Conservation (phyloP, 371 early-diverging fungal species). For the Mucor irregularis region DNA sequence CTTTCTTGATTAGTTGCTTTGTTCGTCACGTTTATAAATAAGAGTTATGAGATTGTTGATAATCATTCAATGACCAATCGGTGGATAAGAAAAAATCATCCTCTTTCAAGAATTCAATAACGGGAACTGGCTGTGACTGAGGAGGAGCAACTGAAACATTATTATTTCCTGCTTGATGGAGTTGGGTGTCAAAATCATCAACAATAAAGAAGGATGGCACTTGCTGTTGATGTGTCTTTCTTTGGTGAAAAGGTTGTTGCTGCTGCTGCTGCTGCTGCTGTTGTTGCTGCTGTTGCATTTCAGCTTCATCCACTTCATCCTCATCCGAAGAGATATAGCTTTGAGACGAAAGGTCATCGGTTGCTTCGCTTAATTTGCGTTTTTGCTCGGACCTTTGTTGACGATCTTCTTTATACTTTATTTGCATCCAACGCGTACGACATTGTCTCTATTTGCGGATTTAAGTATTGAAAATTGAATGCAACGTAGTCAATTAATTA, state of each 20-base stretch:
- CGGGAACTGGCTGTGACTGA: neutral
- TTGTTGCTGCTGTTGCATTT: neutral
- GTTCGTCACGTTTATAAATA: conserved; percentile 2
- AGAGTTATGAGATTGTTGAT: conserved; percentile 8
- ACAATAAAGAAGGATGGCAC: conserved; percentile 23
- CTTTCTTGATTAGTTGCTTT: neutral
- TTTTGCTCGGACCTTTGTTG: conserved; percentile 22
- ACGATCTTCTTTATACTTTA: conserved; percentile 50
- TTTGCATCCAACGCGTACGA: conserved; percentile 34
- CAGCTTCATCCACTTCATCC: conserved; percentile 19
- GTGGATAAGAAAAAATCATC: conserved; percentile 21
- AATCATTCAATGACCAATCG: conserved; percentile 20
- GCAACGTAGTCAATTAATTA: too few relatives aligned
- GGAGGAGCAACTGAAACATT: neutral
- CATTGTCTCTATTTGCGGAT: too few relatives aligned
- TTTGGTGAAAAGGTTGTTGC: neutral
- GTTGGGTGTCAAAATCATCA: conserved; percentile 26
- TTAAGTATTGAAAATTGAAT: too few relatives aligned
- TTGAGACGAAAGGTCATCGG: conserved; percentile 22
- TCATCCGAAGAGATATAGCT: conserved; percentile 29
- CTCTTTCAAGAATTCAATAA: conserved; percentile 22
- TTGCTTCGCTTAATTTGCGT: neutral
- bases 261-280: conserved; percentile 1
- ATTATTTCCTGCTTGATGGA: neutral
- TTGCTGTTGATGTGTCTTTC: conserved; percentile 4